phyloP scores from a whole-genome alignment of 2,329 filamentous ascomycete species.

The Scedosporium minutisporum region DNA sequence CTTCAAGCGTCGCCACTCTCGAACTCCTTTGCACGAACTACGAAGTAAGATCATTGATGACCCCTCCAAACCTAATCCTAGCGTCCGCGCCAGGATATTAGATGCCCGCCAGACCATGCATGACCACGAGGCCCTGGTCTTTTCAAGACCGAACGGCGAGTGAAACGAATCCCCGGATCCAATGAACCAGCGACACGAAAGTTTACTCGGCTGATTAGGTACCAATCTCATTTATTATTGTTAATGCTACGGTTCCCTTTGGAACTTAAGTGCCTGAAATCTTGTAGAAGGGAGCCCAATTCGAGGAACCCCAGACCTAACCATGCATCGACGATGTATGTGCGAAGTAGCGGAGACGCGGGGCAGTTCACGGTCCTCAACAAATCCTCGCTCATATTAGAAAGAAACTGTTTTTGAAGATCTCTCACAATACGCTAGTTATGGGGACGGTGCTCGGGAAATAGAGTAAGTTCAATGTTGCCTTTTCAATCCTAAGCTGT shows the following conservation, averaged over 20 bases:
- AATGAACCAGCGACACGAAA: slow-evolving; percentile 6
- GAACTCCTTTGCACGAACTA: too few species aligned
- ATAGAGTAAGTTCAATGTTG: too few species aligned
- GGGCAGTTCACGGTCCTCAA: not conserved
- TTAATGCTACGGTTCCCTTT: not conserved
- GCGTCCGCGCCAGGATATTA: not conserved
- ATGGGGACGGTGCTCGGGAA: too few species aligned
- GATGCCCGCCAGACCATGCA: not conserved
- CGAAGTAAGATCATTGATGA: too few species aligned
- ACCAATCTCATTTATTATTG: not conserved
- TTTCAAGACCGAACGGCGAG: not conserved
- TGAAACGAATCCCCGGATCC: not conserved
- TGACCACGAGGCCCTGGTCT: not conserved
- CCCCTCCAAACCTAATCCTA: not conserved
- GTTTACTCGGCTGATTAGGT: not conserved
- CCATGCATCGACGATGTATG: not conserved
- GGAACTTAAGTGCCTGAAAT: not conserved
- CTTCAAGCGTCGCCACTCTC: too few species aligned
- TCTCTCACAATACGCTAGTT: not conserved
- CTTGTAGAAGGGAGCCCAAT: not conserved
- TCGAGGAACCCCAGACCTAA: not conserved
- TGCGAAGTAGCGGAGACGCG: not conserved
- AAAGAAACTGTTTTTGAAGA: not conserved
- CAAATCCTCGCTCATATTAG: not conserved
- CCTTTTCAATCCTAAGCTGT: too few species aligned